A percentile compares a stretch with the other conserved stretches of the same genome.
These are phyloP conservation scores for Salvia splendens DNA, from an alignment of 257 asterid genomes.

Conservation along the genomic window DNA sequence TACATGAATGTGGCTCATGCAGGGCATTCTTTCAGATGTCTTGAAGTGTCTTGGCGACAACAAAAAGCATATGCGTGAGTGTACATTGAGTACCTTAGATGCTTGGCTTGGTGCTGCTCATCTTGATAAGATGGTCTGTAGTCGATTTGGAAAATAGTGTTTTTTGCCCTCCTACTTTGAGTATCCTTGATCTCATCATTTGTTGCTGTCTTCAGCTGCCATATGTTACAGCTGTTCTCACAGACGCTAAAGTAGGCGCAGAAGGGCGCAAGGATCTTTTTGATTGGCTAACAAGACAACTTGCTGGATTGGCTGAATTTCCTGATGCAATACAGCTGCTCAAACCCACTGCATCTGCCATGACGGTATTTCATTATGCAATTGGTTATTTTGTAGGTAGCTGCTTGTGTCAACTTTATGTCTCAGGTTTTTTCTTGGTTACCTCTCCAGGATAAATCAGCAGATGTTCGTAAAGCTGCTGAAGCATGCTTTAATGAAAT, in stretches of 20 bases:
- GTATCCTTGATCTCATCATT: constrained; percentile 23
- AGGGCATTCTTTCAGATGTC: constrained; percentile 92
- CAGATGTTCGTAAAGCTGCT: constrained; percentile 98
- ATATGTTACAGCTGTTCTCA: constrained; percentile 73
- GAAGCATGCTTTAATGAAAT: constrained; percentile 89
- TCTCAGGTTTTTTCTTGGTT: constrained; percentile 26
- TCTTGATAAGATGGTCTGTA: constrained; percentile 85
- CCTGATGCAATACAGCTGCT: constrained; percentile 89
- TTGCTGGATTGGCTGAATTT: constrained; percentile 57
- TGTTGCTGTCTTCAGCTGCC: constrained; percentile 57
- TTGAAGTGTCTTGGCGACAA: constrained; percentile 97
- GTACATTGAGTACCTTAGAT: constrained; percentile 85
- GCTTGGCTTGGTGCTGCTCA: constrained; percentile 97
- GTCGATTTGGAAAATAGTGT: not conserved
- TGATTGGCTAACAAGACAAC: constrained; percentile 92
- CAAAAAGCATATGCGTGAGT: constrained; percentile 94
- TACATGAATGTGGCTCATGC: constrained; percentile 39
- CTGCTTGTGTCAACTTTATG: constrained; percentile 12
- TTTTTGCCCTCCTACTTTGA: constrained; percentile 20
- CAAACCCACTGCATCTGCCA: constrained; percentile 85
- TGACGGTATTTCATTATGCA: constrained; percentile 67
- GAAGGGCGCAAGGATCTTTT: constrained; percentile 97
- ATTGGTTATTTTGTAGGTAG: not conserved
- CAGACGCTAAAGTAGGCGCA: constrained; percentile 91
- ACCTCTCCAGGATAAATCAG: constrained; percentile 82